A percentile compares a stretch with the other conserved stretches of the same genome.
Conservation (phyloP, 345 rosid species). For the Mercurialis annua region DNA sequence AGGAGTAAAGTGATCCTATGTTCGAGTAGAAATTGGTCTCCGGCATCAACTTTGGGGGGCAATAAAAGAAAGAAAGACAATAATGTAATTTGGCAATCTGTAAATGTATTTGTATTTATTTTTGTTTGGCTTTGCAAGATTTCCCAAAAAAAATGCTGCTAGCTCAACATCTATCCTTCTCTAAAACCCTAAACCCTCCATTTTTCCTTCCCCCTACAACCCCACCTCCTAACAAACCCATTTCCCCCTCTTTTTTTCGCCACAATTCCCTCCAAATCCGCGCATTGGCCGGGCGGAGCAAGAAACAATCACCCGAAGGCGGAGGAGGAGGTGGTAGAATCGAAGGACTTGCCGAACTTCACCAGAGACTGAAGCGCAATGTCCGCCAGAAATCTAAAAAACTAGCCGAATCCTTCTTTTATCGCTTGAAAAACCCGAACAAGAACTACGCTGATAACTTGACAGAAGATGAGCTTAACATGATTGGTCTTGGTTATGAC, state of each 20-base stretch:
- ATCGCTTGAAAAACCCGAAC: slow-evolving; percentile 57
- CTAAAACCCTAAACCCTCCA: slow-evolving; percentile 71
- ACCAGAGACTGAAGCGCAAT: slow-evolving; percentile 44
- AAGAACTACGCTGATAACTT: slow-evolving; percentile 70
- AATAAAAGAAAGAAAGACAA: no score
- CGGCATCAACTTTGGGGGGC: no score
- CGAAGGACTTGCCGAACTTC: slow-evolving; percentile 49
- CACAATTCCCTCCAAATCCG: slow-evolving; percentile 41
- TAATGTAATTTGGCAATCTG: no score
- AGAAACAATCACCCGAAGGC: slow-evolving; percentile 78
- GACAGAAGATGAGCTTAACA: slow-evolving; percentile 69
- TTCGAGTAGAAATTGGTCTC: no score
- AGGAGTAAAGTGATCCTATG: no score
- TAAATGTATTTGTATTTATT: no score
- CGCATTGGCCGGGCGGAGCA: slow-evolving; percentile 78
- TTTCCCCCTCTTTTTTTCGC: slow-evolving; percentile 24
- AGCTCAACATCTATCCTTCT: slow-evolving; percentile 46
- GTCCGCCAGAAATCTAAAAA: slow-evolving; percentile 41
- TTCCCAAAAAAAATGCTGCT: slow-evolving; percentile 24
- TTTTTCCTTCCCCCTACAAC: slow-evolving; percentile 23
- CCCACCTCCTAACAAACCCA: slow-evolving; percentile 25
- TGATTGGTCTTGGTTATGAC: slow-evolving; percentile 87
- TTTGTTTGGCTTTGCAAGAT: no score
- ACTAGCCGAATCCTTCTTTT: slow-evolving; percentile 62
- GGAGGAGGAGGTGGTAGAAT: slow-evolving; percentile 57